Evolutionary conservation across 2,329 filamentous ascomycete species (phyloP).

Genomic region (Diplodia seriata): DNA sequence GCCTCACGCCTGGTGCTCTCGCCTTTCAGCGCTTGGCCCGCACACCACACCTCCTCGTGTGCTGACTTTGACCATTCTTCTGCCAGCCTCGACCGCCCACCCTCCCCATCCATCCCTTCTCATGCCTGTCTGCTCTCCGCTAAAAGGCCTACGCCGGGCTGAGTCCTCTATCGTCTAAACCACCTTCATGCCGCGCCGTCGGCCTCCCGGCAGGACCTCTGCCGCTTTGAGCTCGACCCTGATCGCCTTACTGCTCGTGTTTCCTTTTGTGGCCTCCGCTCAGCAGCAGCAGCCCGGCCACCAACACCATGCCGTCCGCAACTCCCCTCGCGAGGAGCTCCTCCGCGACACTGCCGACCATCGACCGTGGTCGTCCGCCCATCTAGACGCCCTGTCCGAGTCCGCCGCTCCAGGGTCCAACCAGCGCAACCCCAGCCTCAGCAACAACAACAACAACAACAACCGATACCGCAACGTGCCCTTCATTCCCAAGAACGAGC

Average conservation of each 20-base stretch:
- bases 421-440: constrained; percentile 31
- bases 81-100: constrained; percentile 17
- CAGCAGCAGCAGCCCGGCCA: constrained; percentile 49
- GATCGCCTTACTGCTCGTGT: constrained; percentile 46
- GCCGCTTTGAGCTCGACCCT: constrained; percentile 41
- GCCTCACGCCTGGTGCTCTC: constrained; percentile 23
- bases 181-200: constrained; percentile 47
- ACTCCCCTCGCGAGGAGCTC: constrained; percentile 42
- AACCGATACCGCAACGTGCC: constrained; percentile 34
- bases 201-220: constrained; percentile 50
- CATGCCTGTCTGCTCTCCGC: constrained; percentile 31
- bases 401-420: constrained; percentile 9
- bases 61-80: constrained; percentile 30
- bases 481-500: constrained; percentile 68
- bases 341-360: constrained; percentile 40
- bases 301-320: constrained; percentile 36
- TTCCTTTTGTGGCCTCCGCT: constrained; percentile 44
- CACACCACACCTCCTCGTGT: constrained; percentile 26
- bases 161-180: constrained; percentile 29
- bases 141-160: constrained; percentile 32
- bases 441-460: constrained; percentile 32
- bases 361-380: constrained; percentile 32
- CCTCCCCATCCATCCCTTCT: constrained; percentile 31
- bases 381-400: constrained; percentile 29
- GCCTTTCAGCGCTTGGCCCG: constrained; percentile 29